A percentile compares a stretch with the other conserved stretches of the same genome.
These are phyloP conservation scores for Xylariaceae sp. DNA, from an alignment of 2,329 filamentous ascomycete genomes.

Conservation along the genomic window DNA sequence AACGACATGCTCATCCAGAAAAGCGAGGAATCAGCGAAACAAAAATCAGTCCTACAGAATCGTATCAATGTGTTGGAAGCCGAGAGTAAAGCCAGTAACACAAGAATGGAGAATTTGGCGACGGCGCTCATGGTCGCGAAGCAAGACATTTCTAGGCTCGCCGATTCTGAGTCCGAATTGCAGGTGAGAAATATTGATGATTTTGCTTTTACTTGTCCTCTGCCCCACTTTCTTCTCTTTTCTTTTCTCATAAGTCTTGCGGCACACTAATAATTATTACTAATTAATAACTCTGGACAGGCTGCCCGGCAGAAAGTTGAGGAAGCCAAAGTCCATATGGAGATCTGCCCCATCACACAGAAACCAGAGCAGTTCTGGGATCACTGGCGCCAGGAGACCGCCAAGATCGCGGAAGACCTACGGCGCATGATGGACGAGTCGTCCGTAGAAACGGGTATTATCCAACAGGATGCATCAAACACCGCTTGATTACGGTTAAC, in stretches of 20 bases:
- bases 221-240: background rate
- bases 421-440: too few species aligned
- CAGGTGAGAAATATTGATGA: conserved; percentile 3
- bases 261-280: too few species aligned
- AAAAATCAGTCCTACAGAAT: background rate
- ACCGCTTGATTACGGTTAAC: too few species aligned
- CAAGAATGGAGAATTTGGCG: background rate
- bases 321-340: background rate
- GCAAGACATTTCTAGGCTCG: background rate
- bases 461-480: too few species aligned
- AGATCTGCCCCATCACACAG: background rate
- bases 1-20: background rate
- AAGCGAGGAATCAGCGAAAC: background rate
- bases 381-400: background rate
- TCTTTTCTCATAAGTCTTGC: too few species aligned
- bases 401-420: background rate
- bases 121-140: background rate
- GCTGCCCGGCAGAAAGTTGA: background rate
- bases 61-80: background rate
- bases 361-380: background rate
- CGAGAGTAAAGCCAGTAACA: too few species aligned
- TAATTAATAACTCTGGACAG: background rate
- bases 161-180: background rate
- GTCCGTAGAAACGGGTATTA: too few species aligned
- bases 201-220: background rate